Percentiles rank a stretch among this genome's conserved stretches.
These are phyloP conservation scores for Thraustochytrium striatum DNA, from an alignment of 352 stramenopile species.

Conservation along the genomic window DNA sequence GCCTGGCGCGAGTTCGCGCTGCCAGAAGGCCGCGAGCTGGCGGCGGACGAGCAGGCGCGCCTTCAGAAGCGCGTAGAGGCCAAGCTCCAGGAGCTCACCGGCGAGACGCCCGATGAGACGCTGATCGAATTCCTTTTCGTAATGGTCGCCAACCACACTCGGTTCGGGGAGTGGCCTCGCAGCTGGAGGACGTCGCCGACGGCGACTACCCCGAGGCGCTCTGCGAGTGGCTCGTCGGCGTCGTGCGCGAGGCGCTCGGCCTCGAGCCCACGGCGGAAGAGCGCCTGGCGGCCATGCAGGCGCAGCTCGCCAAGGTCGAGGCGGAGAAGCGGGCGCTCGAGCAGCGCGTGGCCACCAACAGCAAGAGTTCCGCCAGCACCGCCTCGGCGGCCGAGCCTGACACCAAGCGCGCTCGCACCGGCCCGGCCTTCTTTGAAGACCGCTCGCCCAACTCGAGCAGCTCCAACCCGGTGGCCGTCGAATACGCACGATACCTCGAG, in stretches of 20 bases:
- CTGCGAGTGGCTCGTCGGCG: constrained; percentile 35
- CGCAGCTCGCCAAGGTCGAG: constrained; percentile 18
- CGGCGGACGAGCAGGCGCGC: neutral
- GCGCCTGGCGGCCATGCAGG: neutral
- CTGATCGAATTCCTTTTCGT: constrained; percentile 37
- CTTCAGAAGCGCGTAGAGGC: neutral
- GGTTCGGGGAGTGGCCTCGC: neutral
- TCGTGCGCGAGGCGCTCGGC: neutral
- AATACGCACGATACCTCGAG: constrained; percentile 22
- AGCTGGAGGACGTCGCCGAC: constrained; percentile 8
- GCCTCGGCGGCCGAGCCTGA: neutral
- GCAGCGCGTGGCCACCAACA: neutral
- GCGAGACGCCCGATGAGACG: constrained; percentile 18
- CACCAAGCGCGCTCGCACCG: neutral
- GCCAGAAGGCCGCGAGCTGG: constrained; percentile 17
- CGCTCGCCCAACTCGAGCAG: neutral
- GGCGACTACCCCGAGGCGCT: constrained; percentile 28
- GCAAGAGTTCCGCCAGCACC: neutral
- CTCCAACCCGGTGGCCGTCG: neutral
- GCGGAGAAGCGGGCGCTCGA: constrained; percentile 13
- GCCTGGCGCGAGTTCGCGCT: constrained; percentile 33
- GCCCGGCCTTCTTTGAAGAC: too few species aligned
- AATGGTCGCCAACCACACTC: constrained; percentile 27
- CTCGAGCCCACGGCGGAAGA: constrained; percentile 17
- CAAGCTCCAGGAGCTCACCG: constrained; percentile 28